Percentiles rank a stretch among this genome's conserved stretches.
These are phyloP conservation scores for Phyllosticta citrichinensis DNA, from an alignment of 2,329 filamentous ascomycete species.

Conservation along the genomic window DNA sequence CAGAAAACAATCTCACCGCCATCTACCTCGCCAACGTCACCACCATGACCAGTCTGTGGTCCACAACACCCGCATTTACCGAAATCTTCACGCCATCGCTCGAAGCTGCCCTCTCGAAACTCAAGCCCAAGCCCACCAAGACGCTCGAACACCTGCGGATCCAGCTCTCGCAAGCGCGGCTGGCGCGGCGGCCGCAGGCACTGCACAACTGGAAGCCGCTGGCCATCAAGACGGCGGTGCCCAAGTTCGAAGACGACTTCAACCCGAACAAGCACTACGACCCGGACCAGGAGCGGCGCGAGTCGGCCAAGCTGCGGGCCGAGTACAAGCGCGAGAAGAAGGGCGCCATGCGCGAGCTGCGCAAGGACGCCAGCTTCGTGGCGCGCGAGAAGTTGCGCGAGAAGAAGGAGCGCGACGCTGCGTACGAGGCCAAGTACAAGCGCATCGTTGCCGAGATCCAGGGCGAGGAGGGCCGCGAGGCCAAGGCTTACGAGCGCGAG, in stretches of 20 bases:
- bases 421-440: conserved; percentile 95
- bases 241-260: conserved; percentile 93
- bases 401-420: conserved; percentile 88
- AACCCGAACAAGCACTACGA: conserved; percentile 97
- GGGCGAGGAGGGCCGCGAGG: conserved; percentile 77
- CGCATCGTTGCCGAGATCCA: conserved; percentile 90
- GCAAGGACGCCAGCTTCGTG: conserved; percentile 92
- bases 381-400: conserved; percentile 78
- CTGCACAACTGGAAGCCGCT: conserved; percentile 84
- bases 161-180: conserved; percentile 51
- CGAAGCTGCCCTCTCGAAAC: conserved; percentile 20
- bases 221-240: conserved; percentile 77
- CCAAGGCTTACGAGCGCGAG: conserved; percentile 83
- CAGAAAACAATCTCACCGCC: conserved; percentile 43
- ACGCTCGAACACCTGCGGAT: conserved; percentile 53
- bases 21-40: conserved; percentile 53
- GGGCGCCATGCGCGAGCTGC: conserved; percentile 83
- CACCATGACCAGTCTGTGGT: conserved; percentile 63
- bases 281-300: conserved; percentile 79
- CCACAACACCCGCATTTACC: conserved; percentile 59
- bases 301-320: conserved; percentile 70
- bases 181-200: conserved; percentile 66
- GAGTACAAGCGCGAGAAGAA: conserved; percentile 95
- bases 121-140: conserved; percentile 20
- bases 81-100: conserved; percentile 64